Percentiles rank a stretch among this genome's conserved stretches.
These are phyloP conservation scores for Cadophora luteo-olivacea DNA, from an alignment of 2,329 filamentous ascomycete species.

Conservation along the genomic window DNA sequence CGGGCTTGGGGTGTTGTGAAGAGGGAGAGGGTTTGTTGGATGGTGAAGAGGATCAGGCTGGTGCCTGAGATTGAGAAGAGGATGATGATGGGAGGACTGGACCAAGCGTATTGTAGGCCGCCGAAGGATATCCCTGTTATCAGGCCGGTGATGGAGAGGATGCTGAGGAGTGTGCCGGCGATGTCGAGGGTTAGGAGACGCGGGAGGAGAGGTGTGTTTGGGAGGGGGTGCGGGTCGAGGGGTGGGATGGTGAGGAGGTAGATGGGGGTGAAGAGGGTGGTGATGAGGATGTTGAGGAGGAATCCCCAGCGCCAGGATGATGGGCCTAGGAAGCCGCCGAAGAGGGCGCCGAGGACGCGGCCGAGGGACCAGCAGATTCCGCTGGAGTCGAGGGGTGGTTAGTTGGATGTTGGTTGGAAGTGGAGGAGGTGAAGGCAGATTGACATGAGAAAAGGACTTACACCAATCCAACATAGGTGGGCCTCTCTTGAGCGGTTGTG, in stretches of 20 bases:
- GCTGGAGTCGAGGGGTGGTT: not conserved
- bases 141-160: not conserved
- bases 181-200: not conserved
- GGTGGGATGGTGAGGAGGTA: not conserved
- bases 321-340: not conserved
- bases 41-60: not conserved
- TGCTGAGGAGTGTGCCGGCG: not conserved
- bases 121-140: constrained; percentile 4
- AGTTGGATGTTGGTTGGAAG: not conserved
- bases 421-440: not conserved
- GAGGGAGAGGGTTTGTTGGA: not conserved
- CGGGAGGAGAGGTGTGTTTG: not conserved
- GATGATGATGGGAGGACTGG: not conserved
- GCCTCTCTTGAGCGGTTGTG: not conserved
- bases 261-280: not conserved
- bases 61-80: not conserved
- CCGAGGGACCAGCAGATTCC: constrained; percentile 5
- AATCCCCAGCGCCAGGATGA: constrained; percentile 3
- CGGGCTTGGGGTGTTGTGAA: not conserved
- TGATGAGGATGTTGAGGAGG: not conserved
- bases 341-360: not conserved
- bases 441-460: too few relatives aligned
- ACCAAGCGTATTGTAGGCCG: not conserved
- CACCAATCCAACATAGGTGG: not conserved
- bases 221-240: not conserved